Conservation (phyloP, 345 rosid genomes). For the Barbarea vulgaris region DNA sequence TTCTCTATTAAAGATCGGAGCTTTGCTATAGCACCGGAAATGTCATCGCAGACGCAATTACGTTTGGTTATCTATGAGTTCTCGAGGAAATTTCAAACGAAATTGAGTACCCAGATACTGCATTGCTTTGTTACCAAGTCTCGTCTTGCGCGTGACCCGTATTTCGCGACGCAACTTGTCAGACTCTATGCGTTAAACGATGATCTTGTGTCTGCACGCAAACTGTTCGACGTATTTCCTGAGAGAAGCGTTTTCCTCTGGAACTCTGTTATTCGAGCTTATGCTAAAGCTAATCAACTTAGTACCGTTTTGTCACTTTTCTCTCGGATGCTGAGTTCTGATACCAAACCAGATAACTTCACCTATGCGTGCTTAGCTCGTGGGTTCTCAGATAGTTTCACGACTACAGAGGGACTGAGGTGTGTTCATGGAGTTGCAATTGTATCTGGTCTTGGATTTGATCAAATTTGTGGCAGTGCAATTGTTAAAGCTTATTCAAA, state of each 20-base stretch:
- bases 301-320: conserved; percentile 46
- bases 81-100: conserved; percentile 52
- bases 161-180: conserved; percentile 59
- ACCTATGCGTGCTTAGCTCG: conserved; percentile 73
- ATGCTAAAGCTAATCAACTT: conserved; percentile 53
- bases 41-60: conserved; percentile 34
- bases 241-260: conserved; percentile 77
- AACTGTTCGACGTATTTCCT: conserved; percentile 74
- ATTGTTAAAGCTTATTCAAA: conserved; percentile 72
- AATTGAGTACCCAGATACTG: conserved; percentile 56
- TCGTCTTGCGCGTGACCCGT: conserved; percentile 59
- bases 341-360: conserved; percentile 65
- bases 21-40: conserved; percentile 6
- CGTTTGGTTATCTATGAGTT: conserved; percentile 52
- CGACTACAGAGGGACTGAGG: conserved; percentile 49
- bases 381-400: conserved; percentile 57
- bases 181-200: conserved; percentile 56
- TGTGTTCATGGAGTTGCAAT: conserved; percentile 59
- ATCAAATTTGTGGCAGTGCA: conserved; percentile 63
- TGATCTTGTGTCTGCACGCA: conserved; percentile 57
- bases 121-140: conserved; percentile 64
- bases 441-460: conserved; percentile 60
- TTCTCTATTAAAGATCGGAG: neutral
- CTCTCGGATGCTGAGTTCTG: conserved; percentile 51
- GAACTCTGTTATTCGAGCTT: conserved; percentile 80